These are phyloP conservation scores for Claviceps citrina DNA, from an alignment of 2,329 filamentous ascomycete genomes.

Conservation along the genomic window DNA sequence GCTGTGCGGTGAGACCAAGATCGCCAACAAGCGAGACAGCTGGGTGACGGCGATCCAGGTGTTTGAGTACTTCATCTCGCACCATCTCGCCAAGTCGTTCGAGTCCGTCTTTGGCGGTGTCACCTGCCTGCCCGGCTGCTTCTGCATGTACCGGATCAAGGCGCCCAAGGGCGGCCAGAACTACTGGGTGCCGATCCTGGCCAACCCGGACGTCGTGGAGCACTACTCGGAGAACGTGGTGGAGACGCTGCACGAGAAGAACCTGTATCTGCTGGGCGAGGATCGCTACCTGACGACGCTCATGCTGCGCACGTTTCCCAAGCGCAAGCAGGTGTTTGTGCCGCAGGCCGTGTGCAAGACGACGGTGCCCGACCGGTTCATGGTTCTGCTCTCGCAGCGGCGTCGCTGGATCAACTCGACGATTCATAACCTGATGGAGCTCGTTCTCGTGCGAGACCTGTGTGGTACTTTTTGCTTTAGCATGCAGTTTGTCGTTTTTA, in stretches of 20 bases:
- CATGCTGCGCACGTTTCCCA: constrained; percentile 97
- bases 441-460: constrained; percentile 85
- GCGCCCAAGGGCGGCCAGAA: constrained; percentile 95
- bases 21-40: constrained; percentile 87
- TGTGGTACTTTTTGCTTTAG: constrained; percentile 99
- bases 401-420: constrained; percentile 99
- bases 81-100: constrained; percentile 92
- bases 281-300: constrained; percentile 92
- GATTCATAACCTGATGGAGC: constrained; percentile 95
- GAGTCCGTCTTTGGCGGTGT: constrained; percentile 98
- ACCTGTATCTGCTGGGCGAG: constrained; percentile 76
- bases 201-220: constrained; percentile 95
- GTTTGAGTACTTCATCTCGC: constrained; percentile 98
- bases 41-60: constrained; percentile 99
- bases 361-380: constrained; percentile 84
- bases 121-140: constrained; percentile 93
- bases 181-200: constrained; percentile 97
- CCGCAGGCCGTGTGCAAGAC: constrained; percentile 99
- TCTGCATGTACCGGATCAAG: constrained; percentile 99
- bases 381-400: constrained; percentile 81
- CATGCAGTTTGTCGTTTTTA: constrained; percentile 97
- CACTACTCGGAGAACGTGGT: constrained; percentile 99
- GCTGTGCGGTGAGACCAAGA: constrained; percentile 96
- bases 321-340: constrained; percentile 96
- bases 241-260: constrained; percentile 96